These are phyloP conservation scores for Paraphaeosphaeria minitans DNA, from an alignment of 2,329 filamentous ascomycete genomes.

Conservation along the genomic window DNA sequence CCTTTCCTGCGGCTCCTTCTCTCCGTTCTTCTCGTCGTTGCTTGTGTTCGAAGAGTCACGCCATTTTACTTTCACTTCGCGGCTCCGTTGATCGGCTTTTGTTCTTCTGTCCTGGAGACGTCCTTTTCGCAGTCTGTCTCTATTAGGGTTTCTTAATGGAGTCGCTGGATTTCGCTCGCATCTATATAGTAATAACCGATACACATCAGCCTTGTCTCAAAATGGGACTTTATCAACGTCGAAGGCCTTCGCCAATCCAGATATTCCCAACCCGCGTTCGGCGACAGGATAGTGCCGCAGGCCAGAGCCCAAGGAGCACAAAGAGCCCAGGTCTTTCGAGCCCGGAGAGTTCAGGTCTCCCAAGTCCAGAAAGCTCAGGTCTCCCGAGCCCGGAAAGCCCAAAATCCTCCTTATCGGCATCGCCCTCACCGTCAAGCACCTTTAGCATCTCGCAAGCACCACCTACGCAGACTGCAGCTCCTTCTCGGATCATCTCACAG, in stretches of 20 bases:
- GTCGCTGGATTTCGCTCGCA: background rate
- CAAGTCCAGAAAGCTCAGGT: slow-evolving; percentile 1
- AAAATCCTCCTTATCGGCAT: slow-evolving; percentile 1
- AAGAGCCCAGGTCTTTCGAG: background rate
- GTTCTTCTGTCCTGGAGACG: slow-evolving; percentile 38
- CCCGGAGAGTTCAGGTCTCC: background rate
- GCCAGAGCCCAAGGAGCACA: background rate
- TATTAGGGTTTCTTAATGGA: background rate
- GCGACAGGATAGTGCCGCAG: slow-evolving; percentile 22
- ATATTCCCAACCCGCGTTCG: slow-evolving; percentile 22
- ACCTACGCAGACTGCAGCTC: slow-evolving; percentile 1
- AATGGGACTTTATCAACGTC: slow-evolving; percentile 37
- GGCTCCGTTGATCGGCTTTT: slow-evolving; percentile 42
- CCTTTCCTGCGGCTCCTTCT: slow-evolving; percentile 12
- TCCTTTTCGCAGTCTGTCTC: slow-evolving; percentile 12
- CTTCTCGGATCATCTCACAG: background rate
- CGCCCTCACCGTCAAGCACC: background rate
- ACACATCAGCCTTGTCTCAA: slow-evolving; percentile 2
- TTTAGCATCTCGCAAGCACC: background rate
- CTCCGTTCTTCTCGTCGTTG: slow-evolving; percentile 24
- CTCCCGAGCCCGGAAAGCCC: background rate
- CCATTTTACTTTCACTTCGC: slow-evolving; percentile 20
- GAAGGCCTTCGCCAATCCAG: slow-evolving; percentile 34
- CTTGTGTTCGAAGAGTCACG: slow-evolving; percentile 26
- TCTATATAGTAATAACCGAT: slow-evolving; percentile 17